Evolutionary conservation across 2,329 filamentous ascomycete species (phyloP), one percentile per base, ranked within the genome.

Genomic region (Aspergillus terreus): DNA sequence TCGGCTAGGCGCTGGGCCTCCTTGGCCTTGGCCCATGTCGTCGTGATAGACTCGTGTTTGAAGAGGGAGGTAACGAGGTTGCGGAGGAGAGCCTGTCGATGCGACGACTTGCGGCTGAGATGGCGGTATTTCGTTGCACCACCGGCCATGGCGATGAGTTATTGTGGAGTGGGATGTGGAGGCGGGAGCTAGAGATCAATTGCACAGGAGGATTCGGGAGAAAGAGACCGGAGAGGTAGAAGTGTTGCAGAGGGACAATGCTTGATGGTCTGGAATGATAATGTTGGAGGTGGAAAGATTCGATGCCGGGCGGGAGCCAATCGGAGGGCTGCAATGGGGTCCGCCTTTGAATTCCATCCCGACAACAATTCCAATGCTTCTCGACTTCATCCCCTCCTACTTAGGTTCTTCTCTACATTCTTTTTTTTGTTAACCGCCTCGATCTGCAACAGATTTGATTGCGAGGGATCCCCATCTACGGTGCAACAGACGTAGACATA

Each of bases 41-140:
- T 99, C 58, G 87, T 85, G 76, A 99, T 95, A 57, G 90, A 85
- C 78, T 99, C 94, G 73, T 95, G 85, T 73, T 89, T 82, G 76
- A 99, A 88, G 60, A 99, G 87, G 49, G 92, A 94, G 61, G 92
- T 96, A 70, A 97, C 92, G 55, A 99, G 81, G 75, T 97, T 96
- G 67, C 94, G 90, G 61, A 99, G 85, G 62, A 99, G 84, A 48
- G 94, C 92, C 77, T 92, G 84, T 70, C 94, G 84, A 71, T 96
- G 94, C 50, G 92, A 79, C 47, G 91, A 96, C 61, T 84, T 81
- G 63, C 94, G 91, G 74, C 85, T 86, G 56, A 99, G 79, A 73
- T 95, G 89, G 62, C 94, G 87, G 77, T 92, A 96, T 77, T 91
- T 95, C 71, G 90, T 82, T 59, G 84, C 80, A 60, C 89, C 90